Conservation (phyloP, 1,139 yeast genomes). For the Pneumocystis carinii region DNA sequence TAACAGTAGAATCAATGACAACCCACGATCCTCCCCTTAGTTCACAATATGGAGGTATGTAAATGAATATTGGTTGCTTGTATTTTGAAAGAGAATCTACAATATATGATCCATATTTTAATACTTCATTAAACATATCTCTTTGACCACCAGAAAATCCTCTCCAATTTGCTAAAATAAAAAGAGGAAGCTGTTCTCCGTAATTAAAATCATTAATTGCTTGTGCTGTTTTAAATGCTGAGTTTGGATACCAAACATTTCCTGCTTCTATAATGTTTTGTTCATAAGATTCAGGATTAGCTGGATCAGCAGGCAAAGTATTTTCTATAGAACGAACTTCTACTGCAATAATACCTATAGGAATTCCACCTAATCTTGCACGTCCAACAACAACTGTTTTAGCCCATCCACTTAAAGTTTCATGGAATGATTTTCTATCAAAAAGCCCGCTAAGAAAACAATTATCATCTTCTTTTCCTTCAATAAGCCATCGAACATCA, state of each 20-base stretch:
- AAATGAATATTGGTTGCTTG: slow-evolving; percentile 91
- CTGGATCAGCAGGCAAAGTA: slow-evolving; percentile 91
- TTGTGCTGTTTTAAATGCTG: slow-evolving; percentile 97
- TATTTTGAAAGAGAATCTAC: slow-evolving; percentile 93
- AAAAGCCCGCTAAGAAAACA: slow-evolving; percentile 73
- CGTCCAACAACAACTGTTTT: slow-evolving; percentile 96
- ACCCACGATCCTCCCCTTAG: slow-evolving; percentile 99
- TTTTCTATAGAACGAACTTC: slow-evolving; percentile 85
- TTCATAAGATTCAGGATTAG: slow-evolving; percentile 89
- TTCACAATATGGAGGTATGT: slow-evolving; percentile 96
- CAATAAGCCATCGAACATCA: slow-evolving; percentile 92
- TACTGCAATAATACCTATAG: slow-evolving; percentile 93
- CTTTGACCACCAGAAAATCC: slow-evolving; percentile 99
- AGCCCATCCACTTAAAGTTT: slow-evolving; percentile 98
- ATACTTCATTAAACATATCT: slow-evolving; percentile 96
- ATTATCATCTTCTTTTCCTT: slow-evolving; percentile 54
- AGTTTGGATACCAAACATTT: slow-evolving; percentile 98
- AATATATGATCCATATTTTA: slow-evolving; percentile 89
- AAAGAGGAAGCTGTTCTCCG: slow-evolving; percentile 93
- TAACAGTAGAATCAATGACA: slow-evolving; percentile 95
- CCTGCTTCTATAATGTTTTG: slow-evolving; percentile 86
- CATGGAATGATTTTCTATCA: slow-evolving; percentile 85
- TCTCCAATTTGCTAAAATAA: slow-evolving; percentile 98
- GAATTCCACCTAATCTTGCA: slow-evolving; percentile 97
- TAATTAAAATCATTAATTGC: slow-evolving; percentile 93